Percentiles rank a stretch among this genome's conserved stretches.
phyloP scores from a whole-genome alignment of 306 rosid species.

The Corylus heterophylla region DNA sequence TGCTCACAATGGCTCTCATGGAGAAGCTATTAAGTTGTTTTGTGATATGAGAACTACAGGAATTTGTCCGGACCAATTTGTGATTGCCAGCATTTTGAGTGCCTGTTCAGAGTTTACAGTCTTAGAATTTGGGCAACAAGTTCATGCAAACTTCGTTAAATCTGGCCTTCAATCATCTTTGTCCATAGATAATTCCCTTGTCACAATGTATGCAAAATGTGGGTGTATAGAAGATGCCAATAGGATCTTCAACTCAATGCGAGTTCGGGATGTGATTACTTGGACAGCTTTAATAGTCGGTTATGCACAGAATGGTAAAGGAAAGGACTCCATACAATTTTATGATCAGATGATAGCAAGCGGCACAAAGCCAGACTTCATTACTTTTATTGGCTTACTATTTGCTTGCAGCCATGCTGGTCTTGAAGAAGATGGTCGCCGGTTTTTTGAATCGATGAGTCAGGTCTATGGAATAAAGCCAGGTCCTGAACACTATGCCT shows the following conservation, averaged over 20 bases:
- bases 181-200: slow-evolving; percentile 74
- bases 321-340: slow-evolving; percentile 69
- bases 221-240: slow-evolving; percentile 84
- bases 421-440: slow-evolving; percentile 58
- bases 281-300: slow-evolving; percentile 96
- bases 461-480: slow-evolving; percentile 72
- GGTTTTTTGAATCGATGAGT: slow-evolving; percentile 65
- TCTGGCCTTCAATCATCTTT: slow-evolving; percentile 56
- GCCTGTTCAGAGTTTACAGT: slow-evolving; percentile 78
- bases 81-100: slow-evolving; percentile 74
- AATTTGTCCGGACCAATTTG: slow-evolving; percentile 61
- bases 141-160: slow-evolving; percentile 66
- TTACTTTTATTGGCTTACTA: slow-evolving; percentile 80
- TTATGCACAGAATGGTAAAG: slow-evolving; percentile 86
- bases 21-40: slow-evolving; percentile 59
- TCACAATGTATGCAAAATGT: slow-evolving; percentile 86
- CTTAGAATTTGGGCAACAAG: slow-evolving; percentile 77
- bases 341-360: slow-evolving; percentile 70
- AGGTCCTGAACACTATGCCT: slow-evolving; percentile 78
- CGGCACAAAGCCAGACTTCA: slow-evolving; percentile 73
- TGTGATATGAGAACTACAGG: slow-evolving; percentile 70
- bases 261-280: slow-evolving; percentile 56
- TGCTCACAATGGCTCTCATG: slow-evolving; percentile 67
- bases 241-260: slow-evolving; percentile 63
- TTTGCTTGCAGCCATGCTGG: slow-evolving; percentile 98